A percentile compares a stretch with the other conserved stretches of the same genome.
These are phyloP conservation scores for Pichia californica DNA, from an alignment of 805 yeast genomes.

Conservation along the genomic window DNA sequence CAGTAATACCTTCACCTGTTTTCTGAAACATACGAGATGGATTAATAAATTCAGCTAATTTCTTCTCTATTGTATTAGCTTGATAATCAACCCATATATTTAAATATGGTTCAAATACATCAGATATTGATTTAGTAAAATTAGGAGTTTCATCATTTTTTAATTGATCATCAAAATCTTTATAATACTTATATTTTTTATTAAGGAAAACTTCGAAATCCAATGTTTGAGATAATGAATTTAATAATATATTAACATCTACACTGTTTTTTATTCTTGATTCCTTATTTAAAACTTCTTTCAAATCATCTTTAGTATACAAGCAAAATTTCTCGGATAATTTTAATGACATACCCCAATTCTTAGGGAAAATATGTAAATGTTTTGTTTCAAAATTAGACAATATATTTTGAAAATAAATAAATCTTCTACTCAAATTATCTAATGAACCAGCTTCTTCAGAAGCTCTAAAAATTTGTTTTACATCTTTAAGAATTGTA, in stretches of 20 bases:
- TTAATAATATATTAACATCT: conserved; percentile 60
- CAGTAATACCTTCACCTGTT: conserved; percentile 26
- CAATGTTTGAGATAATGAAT: conserved; percentile 65
- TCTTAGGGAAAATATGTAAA: conserved; percentile 51
- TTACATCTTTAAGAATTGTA: conserved; percentile 64
- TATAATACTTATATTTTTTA: conserved; percentile 47
- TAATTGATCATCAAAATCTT: conserved; percentile 28
- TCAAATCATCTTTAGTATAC: conserved; percentile 62
- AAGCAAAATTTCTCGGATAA: conserved; percentile 60
- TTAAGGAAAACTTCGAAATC: conserved; percentile 78
- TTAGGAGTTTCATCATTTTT: conserved; percentile 22
- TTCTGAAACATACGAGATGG: conserved; percentile 45
- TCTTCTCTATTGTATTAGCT: conserved; percentile 53
- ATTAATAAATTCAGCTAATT: conserved; percentile 58
- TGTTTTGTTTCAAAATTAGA: conserved; percentile 47
- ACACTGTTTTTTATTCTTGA: conserved; percentile 28
- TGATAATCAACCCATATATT: conserved; percentile 84
- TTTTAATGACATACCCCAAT: conserved; percentile 65
- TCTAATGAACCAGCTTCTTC: conserved; percentile 96
- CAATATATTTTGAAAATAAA: conserved; percentile 71
- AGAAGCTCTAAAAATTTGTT: conserved; percentile 61
- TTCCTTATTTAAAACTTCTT: conserved; percentile 39
- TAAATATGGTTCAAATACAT: conserved; percentile 79
- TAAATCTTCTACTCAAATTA: conserved; percentile 72
- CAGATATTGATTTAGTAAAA: conserved; percentile 44